Evolutionary conservation across 306 rosid species (phyloP).

Genomic region (Argentina anserina): DNA sequence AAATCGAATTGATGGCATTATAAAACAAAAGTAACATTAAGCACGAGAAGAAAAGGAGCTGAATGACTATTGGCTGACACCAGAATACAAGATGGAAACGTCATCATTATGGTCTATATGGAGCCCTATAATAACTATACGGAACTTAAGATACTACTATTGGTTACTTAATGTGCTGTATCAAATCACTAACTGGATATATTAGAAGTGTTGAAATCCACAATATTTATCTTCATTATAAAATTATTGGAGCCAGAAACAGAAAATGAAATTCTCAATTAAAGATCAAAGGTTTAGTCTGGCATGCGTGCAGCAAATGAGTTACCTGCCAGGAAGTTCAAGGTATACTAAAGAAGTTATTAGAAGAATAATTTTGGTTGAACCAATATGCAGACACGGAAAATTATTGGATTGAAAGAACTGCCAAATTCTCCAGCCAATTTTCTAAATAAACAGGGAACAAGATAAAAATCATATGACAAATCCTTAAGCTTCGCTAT

Average conservation of each 20-base stretch:
- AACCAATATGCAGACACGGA: not conserved
- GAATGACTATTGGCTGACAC: not conserved
- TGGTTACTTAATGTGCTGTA: not conserved
- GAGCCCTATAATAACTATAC: not conserved
- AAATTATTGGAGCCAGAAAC: not conserved
- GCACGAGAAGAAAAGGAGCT: not conserved
- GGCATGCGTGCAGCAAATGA: not conserved
- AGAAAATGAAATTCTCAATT: slow-evolving; percentile 9
- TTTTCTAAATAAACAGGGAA: not conserved
- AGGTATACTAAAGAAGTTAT: not conserved
- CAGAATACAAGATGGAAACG: not conserved
- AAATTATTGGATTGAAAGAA: not conserved
- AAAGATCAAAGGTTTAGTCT: not conserved
- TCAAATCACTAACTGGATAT: not conserved
- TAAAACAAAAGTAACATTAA: not conserved
- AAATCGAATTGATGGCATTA: not conserved
- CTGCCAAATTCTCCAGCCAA: not conserved
- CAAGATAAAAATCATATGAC: not conserved
- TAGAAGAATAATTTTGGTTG: not conserved
- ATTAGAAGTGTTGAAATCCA: not conserved
- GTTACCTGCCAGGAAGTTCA: not conserved
- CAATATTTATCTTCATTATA: too few relatives aligned
- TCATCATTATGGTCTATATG: not conserved
- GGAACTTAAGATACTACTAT: too few relatives aligned
- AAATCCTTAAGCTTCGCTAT: not conserved